A percentile compares a stretch with the other conserved stretches of the same genome.
Evolutionary conservation across 2,329 filamentous ascomycete genomes (phyloP).

Genomic region (Colletotrichum salicis): DNA sequence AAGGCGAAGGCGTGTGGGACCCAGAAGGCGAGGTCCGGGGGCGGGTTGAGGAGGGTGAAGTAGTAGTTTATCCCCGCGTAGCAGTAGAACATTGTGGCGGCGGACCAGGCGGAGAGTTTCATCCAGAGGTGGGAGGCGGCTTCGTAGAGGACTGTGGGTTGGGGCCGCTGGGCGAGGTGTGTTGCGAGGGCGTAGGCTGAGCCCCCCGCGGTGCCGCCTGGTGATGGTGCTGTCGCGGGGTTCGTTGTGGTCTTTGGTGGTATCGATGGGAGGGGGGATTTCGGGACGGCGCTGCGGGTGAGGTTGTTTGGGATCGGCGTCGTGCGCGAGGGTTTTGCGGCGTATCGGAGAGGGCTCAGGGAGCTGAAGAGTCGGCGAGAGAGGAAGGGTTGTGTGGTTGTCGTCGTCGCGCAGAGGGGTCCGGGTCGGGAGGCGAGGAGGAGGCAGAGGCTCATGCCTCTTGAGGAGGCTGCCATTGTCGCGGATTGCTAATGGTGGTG

Average conservation of each 20-base stretch:
- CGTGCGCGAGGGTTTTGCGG: slow-evolving; percentile 1
- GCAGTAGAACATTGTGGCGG: slow-evolving; percentile 62
- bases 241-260: background rate
- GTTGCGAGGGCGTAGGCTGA: slow-evolving; percentile 59
- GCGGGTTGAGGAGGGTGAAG: slow-evolving; percentile 58
- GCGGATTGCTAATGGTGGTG: background rate
- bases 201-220: slow-evolving; percentile 4
- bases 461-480: slow-evolving; percentile 27
- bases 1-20: slow-evolving; percentile 67
- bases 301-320: background rate
- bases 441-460: slow-evolving; percentile 29
- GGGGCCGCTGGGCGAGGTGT: slow-evolving; percentile 65
- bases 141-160: slow-evolving; percentile 71
- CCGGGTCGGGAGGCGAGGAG: slow-evolving; percentile 12
- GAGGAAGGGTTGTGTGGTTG: slow-evolving; percentile 6
- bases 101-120: slow-evolving; percentile 68
- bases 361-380: slow-evolving; percentile 26
- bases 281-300: background rate
- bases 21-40: slow-evolving; percentile 64
- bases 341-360: slow-evolving; percentile 8
- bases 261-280: background rate
- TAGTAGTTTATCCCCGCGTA: slow-evolving; percentile 64
- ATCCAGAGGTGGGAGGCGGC: slow-evolving; percentile 72
- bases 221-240: background rate
- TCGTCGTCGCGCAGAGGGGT: slow-evolving; percentile 8